Conservation (phyloP, 192 early-diverging fungal species). For the Neocallimastix lanati region DNA sequence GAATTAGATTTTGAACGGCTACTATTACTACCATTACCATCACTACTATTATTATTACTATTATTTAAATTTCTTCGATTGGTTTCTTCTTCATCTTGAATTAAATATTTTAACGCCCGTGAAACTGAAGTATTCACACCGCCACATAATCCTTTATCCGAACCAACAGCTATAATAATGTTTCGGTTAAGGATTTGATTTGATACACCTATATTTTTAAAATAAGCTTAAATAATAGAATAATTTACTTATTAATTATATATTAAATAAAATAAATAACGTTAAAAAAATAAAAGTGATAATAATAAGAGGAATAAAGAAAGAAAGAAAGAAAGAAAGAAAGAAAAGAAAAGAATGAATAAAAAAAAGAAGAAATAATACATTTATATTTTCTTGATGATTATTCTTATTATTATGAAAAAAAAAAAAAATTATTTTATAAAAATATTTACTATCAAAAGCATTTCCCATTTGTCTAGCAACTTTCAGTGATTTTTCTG, state of each 20-base stretch:
- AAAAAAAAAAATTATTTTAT: neutral
- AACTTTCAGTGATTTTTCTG: slow-evolving; percentile 64
- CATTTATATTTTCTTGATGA: no score
- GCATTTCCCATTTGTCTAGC: slow-evolving; percentile 2
- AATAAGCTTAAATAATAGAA: no score
- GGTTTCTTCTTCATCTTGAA: neutral
- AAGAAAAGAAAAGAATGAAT: no score
- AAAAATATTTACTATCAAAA: neutral
- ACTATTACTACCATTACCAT: no score
- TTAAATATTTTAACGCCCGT: slow-evolving; percentile 34
- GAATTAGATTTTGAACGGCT: no score
- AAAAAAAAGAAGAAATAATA: no score
- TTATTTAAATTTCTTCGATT: neutral
- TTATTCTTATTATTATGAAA: no score
- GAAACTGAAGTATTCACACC: slow-evolving; percentile 92
- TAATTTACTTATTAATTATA: no score
- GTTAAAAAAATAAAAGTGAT: no score
- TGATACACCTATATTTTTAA: slow-evolving; percentile 50
- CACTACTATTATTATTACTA: neutral
- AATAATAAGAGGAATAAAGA: no score
- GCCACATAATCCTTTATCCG: slow-evolving; percentile 96
- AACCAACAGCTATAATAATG: slow-evolving; percentile 68
- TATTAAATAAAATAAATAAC: no score
- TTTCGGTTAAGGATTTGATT: slow-evolving; percentile 40
- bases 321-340: no score